A percentile compares a stretch with the other conserved stretches of the same genome.
Conservation (phyloP, 2,329 filamentous ascomycete species). For the Aspergillus sp. region DNA sequence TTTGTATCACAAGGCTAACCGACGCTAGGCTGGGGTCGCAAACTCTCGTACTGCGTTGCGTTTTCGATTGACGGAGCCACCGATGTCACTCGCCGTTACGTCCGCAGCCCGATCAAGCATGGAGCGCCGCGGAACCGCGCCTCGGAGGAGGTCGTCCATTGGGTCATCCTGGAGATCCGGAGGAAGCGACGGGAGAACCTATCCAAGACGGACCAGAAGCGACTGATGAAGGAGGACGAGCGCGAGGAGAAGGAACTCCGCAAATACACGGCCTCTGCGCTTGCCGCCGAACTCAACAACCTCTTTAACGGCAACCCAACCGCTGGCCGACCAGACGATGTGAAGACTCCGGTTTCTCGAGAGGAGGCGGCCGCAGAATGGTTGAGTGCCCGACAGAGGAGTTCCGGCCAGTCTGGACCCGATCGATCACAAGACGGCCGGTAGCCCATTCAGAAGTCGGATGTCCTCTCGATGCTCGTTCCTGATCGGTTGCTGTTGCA, state of each 20-base stretch:
- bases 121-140: constrained; percentile 74
- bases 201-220: constrained; percentile 67
- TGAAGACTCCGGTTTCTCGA: constrained; percentile 40
- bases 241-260: constrained; percentile 49
- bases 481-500: neutral
- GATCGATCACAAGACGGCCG: constrained; percentile 34
- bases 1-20: constrained; percentile 6
- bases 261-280: constrained; percentile 44
- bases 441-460: constrained; percentile 17
- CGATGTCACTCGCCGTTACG: constrained; percentile 67
- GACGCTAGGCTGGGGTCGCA: constrained; percentile 83
- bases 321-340: constrained; percentile 34
- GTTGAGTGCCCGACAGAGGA: constrained; percentile 28
- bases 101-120: constrained; percentile 52
- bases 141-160: constrained; percentile 84
- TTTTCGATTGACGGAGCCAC: constrained; percentile 85
- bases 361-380: constrained; percentile 35
- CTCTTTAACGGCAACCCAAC: constrained; percentile 33
- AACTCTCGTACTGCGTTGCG: constrained; percentile 94
- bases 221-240: constrained; percentile 48
- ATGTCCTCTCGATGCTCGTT: neutral
- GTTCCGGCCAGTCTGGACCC: constrained; percentile 32
- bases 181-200: constrained; percentile 79
- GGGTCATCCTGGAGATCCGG: constrained; percentile 90
- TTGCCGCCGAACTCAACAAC: constrained; percentile 46